These are phyloP conservation scores for Lentinula edodes DNA, from an alignment of 768 basidiomycete species.

Conservation along the genomic window DNA sequence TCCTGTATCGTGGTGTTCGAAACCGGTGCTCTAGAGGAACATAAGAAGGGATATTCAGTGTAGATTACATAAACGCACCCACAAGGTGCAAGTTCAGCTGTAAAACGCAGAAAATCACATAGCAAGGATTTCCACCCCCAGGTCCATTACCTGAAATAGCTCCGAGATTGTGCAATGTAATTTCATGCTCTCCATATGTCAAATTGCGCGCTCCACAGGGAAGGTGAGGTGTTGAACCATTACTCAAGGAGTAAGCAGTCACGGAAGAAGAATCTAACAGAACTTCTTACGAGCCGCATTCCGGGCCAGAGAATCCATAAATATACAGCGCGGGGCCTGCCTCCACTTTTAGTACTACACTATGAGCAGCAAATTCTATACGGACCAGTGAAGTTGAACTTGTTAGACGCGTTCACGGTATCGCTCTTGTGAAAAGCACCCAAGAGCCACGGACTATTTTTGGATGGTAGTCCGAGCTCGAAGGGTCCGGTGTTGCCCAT, in stretches of 20 bases:
- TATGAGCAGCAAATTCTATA: neutral
- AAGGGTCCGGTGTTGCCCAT: constrained; percentile 45
- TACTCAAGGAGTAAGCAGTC: constrained; percentile 27
- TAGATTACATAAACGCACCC: constrained; percentile 23
- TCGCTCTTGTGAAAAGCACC: constrained; percentile 40
- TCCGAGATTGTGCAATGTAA: constrained; percentile 37
- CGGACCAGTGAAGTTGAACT: constrained; percentile 42
- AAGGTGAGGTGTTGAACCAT: constrained; percentile 25
- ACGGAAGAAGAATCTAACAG: constrained; percentile 25
- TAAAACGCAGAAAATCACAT: constrained; percentile 35
- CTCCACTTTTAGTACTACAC: neutral
- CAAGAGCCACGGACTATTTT: constrained; percentile 31
- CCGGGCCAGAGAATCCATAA: constrained; percentile 36
- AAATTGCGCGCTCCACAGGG: constrained; percentile 29
- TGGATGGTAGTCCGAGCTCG: constrained; percentile 28
- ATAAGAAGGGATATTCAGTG: neutral
- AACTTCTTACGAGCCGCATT: constrained; percentile 37
- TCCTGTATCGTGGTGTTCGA: constrained; percentile 38
- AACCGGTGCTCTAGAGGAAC: constrained; percentile 29
- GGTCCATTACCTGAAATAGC: constrained; percentile 20
- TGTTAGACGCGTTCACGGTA: constrained; percentile 27
- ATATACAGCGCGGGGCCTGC: constrained; percentile 38
- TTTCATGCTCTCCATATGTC: constrained; percentile 30
- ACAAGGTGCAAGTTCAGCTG: constrained; percentile 37
- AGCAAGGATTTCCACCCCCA: constrained; percentile 30